Evolutionary conservation across 371 early-diverging fungal species (phyloP).

Genomic region (Mucor racemosus): DNA sequence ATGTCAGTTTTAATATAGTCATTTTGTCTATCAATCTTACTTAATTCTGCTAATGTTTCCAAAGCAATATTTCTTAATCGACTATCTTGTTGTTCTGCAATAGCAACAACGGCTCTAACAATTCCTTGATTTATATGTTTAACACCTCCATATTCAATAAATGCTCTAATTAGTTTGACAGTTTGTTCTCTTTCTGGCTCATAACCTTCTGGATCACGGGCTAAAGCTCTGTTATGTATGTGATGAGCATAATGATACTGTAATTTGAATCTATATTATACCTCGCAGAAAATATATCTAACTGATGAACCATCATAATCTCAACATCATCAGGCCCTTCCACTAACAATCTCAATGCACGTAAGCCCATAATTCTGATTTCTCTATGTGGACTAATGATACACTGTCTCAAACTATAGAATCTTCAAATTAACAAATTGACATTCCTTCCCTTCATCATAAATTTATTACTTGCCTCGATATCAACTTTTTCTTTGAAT

Average conservation of each 20-base stretch:
- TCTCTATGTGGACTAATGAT: slow-evolving; percentile 57
- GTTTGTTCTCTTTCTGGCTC: slow-evolving; percentile 82
- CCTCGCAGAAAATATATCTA: slow-evolving; percentile 73
- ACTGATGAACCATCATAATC: slow-evolving; percentile 54
- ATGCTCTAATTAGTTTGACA: slow-evolving; percentile 69
- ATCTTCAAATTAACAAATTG: background rate
- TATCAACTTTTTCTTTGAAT: slow-evolving; percentile 39
- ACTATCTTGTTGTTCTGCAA: slow-evolving; percentile 83
- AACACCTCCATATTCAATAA: slow-evolving; percentile 71
- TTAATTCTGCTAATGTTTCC: slow-evolving; percentile 81
- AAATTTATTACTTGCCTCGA: slow-evolving; percentile 31
- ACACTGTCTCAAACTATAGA: slow-evolving; percentile 58
- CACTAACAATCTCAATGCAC: slow-evolving; percentile 62
- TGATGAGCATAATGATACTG: background rate
- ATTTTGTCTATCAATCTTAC: slow-evolving; percentile 39
- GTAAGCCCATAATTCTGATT: slow-evolving; percentile 57
- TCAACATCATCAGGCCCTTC: slow-evolving; percentile 46
- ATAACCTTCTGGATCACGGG: slow-evolving; percentile 62
- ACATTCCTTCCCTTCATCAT: no score
- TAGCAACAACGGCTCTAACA: slow-evolving; percentile 74
- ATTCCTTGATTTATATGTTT: slow-evolving; percentile 65
- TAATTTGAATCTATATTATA: slow-evolving; percentile 13
- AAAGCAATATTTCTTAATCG: slow-evolving; percentile 73
- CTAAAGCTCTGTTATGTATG: slow-evolving; percentile 52
- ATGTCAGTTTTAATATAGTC: background rate